Base-by-base conservation (phyloP, 495 filamentous ascomycete species). In the Daldinia concentrica region DNA sequence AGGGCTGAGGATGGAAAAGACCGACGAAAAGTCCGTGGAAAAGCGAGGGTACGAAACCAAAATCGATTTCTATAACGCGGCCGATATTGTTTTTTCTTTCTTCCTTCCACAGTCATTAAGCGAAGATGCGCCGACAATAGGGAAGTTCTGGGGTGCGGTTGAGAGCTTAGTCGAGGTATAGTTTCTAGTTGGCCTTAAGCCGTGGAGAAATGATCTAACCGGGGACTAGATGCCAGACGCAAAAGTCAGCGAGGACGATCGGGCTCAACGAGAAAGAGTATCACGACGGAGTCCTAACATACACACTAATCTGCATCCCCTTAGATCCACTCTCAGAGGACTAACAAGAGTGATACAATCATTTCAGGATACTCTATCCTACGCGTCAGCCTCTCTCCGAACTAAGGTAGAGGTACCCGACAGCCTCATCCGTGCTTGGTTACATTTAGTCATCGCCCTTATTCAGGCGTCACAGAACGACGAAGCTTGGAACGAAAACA, bases 111-210 rank as follows among this genome's bases (percentile, higher is more conserved):
- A 37, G 37, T 45, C 9, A 48, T 29, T 59, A 7, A 34, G 11
- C n/a, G n/a, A 45, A 37, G 50, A 72, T 37, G 71, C 66, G 1
- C 69, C 76, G 0, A 79, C 77, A 5, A 66, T 72, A 3, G 51
- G 64, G 3, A 79, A 79, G 50, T 83, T 75, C 61, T 82, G 81
- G 79, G 78, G 78, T 26, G 77, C 76, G 9, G 39, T 83, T 12
- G 36, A 67, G 22, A 37, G 26, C 15, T n/a, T 78, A 8, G 43
- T 81, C 4, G 59, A 66, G 34, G 75, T 81, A 45, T 26, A 71
- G 60, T 15, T 34, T 67, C 0, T 22, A 54, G 39, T 12, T 17
- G 6, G 34, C 12, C 26, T 34, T 45, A 22, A 8, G 12, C 0
- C 11, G 14, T 11, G 27, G 27, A 5, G 22, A 24, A 22, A 50